phyloP scores from a whole-genome alignment of 257 asterid genomes.

The Plantago major region DNA sequence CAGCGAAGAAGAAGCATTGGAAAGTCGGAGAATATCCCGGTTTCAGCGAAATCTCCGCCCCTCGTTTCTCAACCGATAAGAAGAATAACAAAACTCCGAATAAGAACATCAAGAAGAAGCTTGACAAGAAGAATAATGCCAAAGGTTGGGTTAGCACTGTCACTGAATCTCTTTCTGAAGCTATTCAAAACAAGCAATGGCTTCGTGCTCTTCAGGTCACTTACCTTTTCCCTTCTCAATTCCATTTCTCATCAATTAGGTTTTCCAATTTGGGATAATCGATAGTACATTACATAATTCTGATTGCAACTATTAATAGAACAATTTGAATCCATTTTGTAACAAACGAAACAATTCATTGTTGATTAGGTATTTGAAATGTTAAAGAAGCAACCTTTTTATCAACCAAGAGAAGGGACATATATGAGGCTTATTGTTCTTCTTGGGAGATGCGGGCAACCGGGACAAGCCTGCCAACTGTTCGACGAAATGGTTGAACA shows the following conservation, averaged over 20 bases:
- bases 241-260: too few species aligned
- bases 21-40: slow-evolving; percentile 75
- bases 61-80: slow-evolving; percentile 24
- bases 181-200: slow-evolving; percentile 46
- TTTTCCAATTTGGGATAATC: too few species aligned
- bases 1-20: slow-evolving; percentile 51
- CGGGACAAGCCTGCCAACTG: slow-evolving; percentile 65
- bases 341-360: background rate
- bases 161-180: slow-evolving; percentile 43
- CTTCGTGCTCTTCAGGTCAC: slow-evolving; percentile 44
- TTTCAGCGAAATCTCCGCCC: slow-evolving; percentile 28
- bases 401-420: slow-evolving; percentile 87
- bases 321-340: too few species aligned
- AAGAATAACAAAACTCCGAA: slow-evolving; percentile 43
- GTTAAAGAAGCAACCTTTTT: slow-evolving; percentile 73
- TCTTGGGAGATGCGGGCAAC: slow-evolving; percentile 83
- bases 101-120: slow-evolving; percentile 67
- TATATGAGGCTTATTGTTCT: slow-evolving; percentile 85
- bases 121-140: slow-evolving; percentile 32
- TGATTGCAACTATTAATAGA: too few species aligned
- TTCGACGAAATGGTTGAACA: slow-evolving; percentile 74
- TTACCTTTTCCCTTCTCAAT: too few species aligned
- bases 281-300: too few species aligned
- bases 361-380: slow-evolving; percentile 69
- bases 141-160: slow-evolving; percentile 48